phyloP scores from a whole-genome alignment of 805 yeast genomes.

The Diddensiella caesifluorescens region DNA sequence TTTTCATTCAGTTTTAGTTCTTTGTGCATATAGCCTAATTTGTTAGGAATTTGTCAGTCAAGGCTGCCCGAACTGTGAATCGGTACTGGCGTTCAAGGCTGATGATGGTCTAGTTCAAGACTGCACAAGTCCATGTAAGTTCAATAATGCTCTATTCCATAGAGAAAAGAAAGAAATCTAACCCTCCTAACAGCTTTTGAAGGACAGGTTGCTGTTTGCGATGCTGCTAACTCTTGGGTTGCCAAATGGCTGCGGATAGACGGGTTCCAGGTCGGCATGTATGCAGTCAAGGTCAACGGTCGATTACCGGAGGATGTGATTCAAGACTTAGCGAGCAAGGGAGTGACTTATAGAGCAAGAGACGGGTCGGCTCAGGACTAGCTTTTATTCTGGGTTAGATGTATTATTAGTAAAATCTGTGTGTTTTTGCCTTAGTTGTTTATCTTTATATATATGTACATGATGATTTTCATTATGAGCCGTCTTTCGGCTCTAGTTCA shows the following conservation, averaged over 20 bases:
- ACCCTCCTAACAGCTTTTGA: conserved; percentile 60
- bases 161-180: conserved; percentile 2
- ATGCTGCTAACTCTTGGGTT: conserved; percentile 81
- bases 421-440: no score
- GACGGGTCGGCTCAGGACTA: conserved; percentile 62
- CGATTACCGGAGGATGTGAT: conserved; percentile 83
- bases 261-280: conserved; percentile 76
- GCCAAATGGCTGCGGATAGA: conserved; percentile 94
- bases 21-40: neutral
- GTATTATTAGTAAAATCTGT: no score
- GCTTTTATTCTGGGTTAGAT: no score
- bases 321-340: conserved; percentile 63
- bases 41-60: conserved; percentile 59
- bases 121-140: conserved; percentile 78
- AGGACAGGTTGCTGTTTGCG: conserved; percentile 87
- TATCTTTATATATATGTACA: no score
- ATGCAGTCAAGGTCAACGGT: conserved; percentile 92
- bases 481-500: neutral
- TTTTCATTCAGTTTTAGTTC: neutral
- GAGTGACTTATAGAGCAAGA: conserved; percentile 86
- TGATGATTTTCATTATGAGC: no score
- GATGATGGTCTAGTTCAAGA: conserved; percentile 84
- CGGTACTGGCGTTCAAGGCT: conserved; percentile 67
- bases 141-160: neutral
- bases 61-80: conserved; percentile 97